phyloP scores from a whole-genome alignment of 805 yeast species.

The Nakazawaea anatomiae region DNA sequence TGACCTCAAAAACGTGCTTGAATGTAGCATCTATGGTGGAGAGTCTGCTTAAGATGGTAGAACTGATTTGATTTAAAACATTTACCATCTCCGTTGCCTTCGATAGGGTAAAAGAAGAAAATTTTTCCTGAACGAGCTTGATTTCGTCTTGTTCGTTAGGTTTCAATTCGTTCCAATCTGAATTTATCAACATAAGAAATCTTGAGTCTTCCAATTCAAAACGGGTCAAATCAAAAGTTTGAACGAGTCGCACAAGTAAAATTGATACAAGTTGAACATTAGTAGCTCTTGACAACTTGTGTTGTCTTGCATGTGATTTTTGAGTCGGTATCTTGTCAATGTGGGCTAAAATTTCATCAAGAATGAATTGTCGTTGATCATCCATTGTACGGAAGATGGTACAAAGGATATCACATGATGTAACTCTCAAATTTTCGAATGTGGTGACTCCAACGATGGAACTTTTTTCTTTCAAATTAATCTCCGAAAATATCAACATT shows the following conservation, averaged over 20 bases:
- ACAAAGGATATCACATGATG: conserved; percentile 24
- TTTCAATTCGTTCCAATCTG: conserved; percentile 1
- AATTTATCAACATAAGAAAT: background rate
- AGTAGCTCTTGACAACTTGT: conserved; percentile 35
- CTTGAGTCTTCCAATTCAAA: conserved; percentile 1
- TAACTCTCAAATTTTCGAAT: conserved; percentile 23
- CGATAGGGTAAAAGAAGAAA: background rate
- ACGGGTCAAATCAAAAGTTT: conserved; percentile 25
- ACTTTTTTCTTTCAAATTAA: conserved; percentile 17
- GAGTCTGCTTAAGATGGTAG: conserved; percentile 23
- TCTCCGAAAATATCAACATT: conserved; percentile 34
- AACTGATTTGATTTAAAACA: conserved; percentile 24
- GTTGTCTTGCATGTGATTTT: conserved; percentile 37
- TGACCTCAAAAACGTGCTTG: conserved; percentile 40
- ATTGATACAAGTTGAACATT: conserved; percentile 44
- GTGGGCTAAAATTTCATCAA: conserved; percentile 52
- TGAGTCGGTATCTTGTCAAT: conserved; percentile 43
- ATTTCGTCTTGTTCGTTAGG: background rate
- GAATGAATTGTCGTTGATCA: conserved; percentile 53
- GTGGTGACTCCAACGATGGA: conserved; percentile 16
- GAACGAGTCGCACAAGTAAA: conserved; percentile 38
- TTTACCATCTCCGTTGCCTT: background rate
- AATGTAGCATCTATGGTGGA: conserved; percentile 23
- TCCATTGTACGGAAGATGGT: conserved; percentile 33
- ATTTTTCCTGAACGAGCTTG: background rate